These are phyloP conservation scores for Cucumis cinereus DNA, from an alignment of 306 rosid genomes.

Conservation along the genomic window DNA sequence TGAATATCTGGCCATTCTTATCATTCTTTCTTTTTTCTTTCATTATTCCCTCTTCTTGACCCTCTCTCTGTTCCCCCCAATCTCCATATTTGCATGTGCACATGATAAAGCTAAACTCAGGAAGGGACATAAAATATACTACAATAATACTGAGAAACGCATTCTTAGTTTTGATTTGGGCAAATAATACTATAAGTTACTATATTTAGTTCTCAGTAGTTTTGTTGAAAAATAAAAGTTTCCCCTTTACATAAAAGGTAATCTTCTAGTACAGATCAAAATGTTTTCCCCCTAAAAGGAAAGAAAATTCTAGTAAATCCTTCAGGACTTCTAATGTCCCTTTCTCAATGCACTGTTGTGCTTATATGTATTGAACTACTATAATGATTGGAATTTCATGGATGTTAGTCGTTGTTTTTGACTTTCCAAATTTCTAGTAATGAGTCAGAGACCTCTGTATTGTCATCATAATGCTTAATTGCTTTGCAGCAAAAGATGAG, in stretches of 20 bases:
- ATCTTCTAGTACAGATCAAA: neutral
- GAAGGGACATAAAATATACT: neutral
- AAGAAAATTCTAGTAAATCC: neutral
- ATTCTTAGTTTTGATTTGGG: neutral
- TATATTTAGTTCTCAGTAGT: neutral
- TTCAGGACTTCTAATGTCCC: neutral
- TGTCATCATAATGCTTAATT: conserved; percentile 10
- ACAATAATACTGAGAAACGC: too few relatives aligned
- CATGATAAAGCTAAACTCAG: neutral
- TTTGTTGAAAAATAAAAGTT: neutral
- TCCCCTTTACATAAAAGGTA: neutral
- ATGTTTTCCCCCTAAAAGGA: neutral
- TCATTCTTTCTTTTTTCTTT: neutral
- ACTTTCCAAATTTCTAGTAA: neutral
- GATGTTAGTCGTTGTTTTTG: neutral
- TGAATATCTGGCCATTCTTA: neutral
- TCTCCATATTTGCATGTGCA: neutral
- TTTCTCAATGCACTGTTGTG: neutral
- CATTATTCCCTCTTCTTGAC: too few relatives aligned
- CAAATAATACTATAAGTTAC: neutral
- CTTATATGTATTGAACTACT: neutral
- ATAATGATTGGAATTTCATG: neutral
- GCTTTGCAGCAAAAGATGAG: conserved; percentile 52
- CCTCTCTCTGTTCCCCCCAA: too few relatives aligned
- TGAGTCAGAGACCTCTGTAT: conserved; percentile 4